Evolutionary conservation across 2,329 filamentous ascomycete species (phyloP).

Genomic region (Hymenoscyphus fraxineus): DNA sequence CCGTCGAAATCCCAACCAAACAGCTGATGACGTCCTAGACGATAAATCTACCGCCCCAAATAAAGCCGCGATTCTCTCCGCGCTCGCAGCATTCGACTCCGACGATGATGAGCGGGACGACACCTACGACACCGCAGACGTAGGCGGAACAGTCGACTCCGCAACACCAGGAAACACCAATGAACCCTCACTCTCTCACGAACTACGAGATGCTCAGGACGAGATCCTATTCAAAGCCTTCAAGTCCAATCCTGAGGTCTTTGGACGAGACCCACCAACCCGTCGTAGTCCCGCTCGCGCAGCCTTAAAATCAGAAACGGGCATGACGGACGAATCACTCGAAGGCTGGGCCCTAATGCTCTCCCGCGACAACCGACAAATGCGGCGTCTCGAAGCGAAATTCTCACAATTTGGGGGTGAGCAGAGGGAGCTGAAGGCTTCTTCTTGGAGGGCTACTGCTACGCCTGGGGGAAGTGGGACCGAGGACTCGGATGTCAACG

Average conservation of each 20-base stretch:
- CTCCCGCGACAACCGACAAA: constrained; percentile 63
- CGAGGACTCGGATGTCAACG: constrained; percentile 52
- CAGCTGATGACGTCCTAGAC: constrained; percentile 68
- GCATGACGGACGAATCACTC: constrained; percentile 89
- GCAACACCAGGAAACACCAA: constrained; percentile 45
- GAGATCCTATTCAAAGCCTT: constrained; percentile 71
- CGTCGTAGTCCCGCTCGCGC: constrained; percentile 60
- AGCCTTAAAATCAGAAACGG: constrained; percentile 69
- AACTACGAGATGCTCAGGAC: constrained; percentile 53
- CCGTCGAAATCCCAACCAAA: constrained; percentile 59
- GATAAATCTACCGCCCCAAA: constrained; percentile 63
- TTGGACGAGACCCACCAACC: constrained; percentile 68
- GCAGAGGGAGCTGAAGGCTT: constrained; percentile 62
- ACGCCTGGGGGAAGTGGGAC: constrained; percentile 49
- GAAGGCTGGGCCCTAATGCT: constrained; percentile 95
- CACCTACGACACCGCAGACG: constrained; percentile 89
- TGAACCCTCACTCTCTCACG: constrained; percentile 40
- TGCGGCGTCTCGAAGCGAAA: constrained; percentile 67
- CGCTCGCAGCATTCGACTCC: constrained; percentile 82
- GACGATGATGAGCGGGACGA: constrained; percentile 97
- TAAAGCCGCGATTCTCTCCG: constrained; percentile 84
- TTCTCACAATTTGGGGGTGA: constrained; percentile 62
- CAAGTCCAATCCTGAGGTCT: constrained; percentile 59
- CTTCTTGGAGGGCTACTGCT: constrained; percentile 58
- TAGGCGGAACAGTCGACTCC: constrained; percentile 80